Evolutionary conservation across 768 basidiomycete species (phyloP), one percentile per base, ranked within the genome.

Genomic region (Naganishia onofrii): DNA sequence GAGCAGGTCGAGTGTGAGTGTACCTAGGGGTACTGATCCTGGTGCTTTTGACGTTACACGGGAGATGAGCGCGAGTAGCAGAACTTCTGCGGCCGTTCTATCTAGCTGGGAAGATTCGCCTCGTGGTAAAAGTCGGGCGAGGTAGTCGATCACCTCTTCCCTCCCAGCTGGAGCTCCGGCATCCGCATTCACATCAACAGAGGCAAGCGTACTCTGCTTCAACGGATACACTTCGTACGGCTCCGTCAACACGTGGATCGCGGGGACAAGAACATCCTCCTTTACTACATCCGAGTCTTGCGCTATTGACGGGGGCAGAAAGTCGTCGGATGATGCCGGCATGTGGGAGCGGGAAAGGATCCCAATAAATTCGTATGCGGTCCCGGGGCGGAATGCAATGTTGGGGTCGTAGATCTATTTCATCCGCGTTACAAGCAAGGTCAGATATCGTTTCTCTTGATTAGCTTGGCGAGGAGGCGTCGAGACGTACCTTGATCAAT

Each of bases 401-500:
- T 63, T 76, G 68, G 70, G 51, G 51, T 77, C 80, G 71, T 81
- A 81, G 1, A 81, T 75, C 77, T 79, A 23, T 6, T 46, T 17
- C 8, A 53, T 44, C n/a, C n/a, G n/a, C n/a, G n/a, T n/a, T n/a
- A n/a, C n/a, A 15, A 67, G 29, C 34, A 57, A 28, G 2, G 26
- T 64, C 3, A 31, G 15, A 28, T n/a, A n/a, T n/a, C 26, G 15
- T 34, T 28, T 2, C 12, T 32, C 12, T 57, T 3, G 56, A 12
- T 2, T 34, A 9, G 21, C 6, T 17, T 3, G 38, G 3, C 9
- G 23, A 26, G 26, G 34, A 12, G 19, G 29, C 21, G 60, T 0
- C 29, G 21, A 21, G n/a, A 32, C 74, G 67, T 52, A 76, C 78
- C 74, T 81, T 81, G 69, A 81, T 66, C n/a, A 81, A 54, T n/a